These are phyloP conservation scores for Gliomastix tumulicola DNA, from an alignment of 2,329 filamentous ascomycete genomes.

Conservation along the genomic window DNA sequence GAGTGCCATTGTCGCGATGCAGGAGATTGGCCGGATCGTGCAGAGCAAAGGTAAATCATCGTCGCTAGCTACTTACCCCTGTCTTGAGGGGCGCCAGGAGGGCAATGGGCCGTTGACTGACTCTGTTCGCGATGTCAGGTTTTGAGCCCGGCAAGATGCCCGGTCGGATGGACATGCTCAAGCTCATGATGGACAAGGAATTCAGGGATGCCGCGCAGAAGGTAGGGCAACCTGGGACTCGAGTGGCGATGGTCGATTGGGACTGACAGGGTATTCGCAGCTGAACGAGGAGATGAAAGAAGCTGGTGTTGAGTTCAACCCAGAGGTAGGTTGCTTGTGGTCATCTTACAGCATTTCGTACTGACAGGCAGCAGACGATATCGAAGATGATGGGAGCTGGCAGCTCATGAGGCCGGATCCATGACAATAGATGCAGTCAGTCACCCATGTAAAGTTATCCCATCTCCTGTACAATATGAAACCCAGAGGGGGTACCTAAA, in stretches of 20 bases:
- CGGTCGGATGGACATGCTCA: constrained; percentile 13
- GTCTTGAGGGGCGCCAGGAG: background rate
- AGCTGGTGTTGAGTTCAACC: background rate
- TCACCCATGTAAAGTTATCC: too few species aligned
- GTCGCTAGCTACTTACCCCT: background rate
- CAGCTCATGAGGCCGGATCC: too few species aligned
- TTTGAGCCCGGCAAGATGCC: constrained; percentile 10
- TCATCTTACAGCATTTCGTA: too few species aligned
- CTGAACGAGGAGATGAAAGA: constrained; percentile 1
- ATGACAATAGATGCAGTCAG: too few species aligned
- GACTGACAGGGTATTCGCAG: too few species aligned
- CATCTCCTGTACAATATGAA: too few species aligned
- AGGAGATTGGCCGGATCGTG: constrained; percentile 1
- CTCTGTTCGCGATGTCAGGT: too few species aligned
- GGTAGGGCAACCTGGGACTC: background rate
- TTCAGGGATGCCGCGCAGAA: constrained; percentile 12
- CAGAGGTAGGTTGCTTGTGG: too few species aligned
- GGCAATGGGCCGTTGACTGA: background rate
- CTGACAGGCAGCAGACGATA: too few species aligned
- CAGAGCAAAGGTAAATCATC: constrained; percentile 2
- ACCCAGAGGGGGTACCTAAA: too few species aligned
- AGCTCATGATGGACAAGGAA: constrained; percentile 14
- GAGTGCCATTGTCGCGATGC: constrained; percentile 2
- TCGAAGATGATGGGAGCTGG: too few species aligned
- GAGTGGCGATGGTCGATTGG: background rate